These are phyloP conservation scores for Lagenidium giganteum DNA, from an alignment of 352 stramenopile genomes.

Conservation along the genomic window DNA sequence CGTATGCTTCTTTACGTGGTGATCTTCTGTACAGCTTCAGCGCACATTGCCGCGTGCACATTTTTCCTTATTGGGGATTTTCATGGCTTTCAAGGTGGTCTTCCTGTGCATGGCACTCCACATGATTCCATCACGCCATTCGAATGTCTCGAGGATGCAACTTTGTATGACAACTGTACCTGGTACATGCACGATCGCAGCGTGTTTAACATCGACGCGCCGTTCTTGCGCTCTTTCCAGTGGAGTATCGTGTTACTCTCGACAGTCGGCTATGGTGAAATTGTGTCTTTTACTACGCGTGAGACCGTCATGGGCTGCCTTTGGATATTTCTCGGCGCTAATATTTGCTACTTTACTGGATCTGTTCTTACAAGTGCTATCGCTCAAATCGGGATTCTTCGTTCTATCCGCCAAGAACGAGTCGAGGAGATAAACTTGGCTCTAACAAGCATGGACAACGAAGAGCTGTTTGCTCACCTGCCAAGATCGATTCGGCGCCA, in stretches of 20 bases:
- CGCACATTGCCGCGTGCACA: slow-evolving; percentile 40
- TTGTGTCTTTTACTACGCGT: slow-evolving; percentile 47
- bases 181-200: slow-evolving; percentile 71
- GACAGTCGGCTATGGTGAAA: slow-evolving; percentile 67
- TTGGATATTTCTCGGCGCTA: slow-evolving; percentile 71
- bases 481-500: slow-evolving; percentile 36
- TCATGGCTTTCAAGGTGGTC: slow-evolving; percentile 31
- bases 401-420: slow-evolving; percentile 36
- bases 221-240: slow-evolving; percentile 53
- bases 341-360: slow-evolving; percentile 71
- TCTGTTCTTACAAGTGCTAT: slow-evolving; percentile 54
- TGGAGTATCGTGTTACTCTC: slow-evolving; percentile 73
- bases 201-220: slow-evolving; percentile 48
- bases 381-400: slow-evolving; percentile 41
- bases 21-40: slow-evolving; percentile 29
- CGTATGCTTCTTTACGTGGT: slow-evolving; percentile 48
- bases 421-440: slow-evolving; percentile 61
- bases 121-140: slow-evolving; percentile 26
- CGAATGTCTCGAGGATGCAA: slow-evolving; percentile 44
- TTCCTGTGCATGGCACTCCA: slow-evolving; percentile 24
- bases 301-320: slow-evolving; percentile 49
- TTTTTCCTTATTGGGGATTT: slow-evolving; percentile 56
- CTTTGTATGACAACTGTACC: slow-evolving; percentile 49
- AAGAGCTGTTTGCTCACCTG: slow-evolving; percentile 42
- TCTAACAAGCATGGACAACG: slow-evolving; percentile 39